phyloP scores from a whole-genome alignment of 805 yeast species.

The Zygotorulaspora florentina region DNA sequence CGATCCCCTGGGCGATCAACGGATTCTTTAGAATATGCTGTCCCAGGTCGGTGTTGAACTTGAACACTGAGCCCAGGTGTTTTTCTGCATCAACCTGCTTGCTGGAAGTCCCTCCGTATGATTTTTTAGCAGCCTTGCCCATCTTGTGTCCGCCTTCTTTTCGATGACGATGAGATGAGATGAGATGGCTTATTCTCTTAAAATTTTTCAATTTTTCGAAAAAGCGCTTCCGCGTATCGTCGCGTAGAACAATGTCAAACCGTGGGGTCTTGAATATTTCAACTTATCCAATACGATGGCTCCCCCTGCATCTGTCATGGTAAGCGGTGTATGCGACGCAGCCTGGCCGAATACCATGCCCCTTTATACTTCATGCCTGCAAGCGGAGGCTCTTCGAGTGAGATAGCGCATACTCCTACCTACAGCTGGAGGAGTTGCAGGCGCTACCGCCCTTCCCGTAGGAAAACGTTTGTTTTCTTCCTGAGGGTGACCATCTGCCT shows the following conservation, averaged over 20 bases:
- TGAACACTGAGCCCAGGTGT: conserved; percentile 74
- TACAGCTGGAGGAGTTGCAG: too few species aligned
- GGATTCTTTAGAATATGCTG: conserved; percentile 97
- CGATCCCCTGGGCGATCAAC: conserved; percentile 95
- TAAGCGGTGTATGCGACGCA: too few species aligned
- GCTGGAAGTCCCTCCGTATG: conserved; percentile 49
- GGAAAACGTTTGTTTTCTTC: too few species aligned
- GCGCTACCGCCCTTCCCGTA: too few species aligned
- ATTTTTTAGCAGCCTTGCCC: conserved; percentile 66
- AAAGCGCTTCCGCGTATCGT: not conserved
- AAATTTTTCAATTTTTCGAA: conserved; percentile 1
- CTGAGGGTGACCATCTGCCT: too few species aligned
- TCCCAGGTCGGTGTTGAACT: conserved; percentile 93
- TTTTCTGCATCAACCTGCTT: conserved; percentile 65
- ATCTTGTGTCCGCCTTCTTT: conserved; percentile 27
- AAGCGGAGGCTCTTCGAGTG: too few species aligned
- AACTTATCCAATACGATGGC: not conserved
- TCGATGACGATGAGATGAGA: conserved; percentile 5
- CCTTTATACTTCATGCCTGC: too few species aligned
- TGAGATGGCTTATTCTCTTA: conserved; percentile 13
- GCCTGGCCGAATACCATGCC: too few species aligned
- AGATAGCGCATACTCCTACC: too few species aligned
- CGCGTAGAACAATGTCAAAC: not conserved
- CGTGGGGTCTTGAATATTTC: not conserved
- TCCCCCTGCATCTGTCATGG: not conserved